Evolutionary conservation across 768 basidiomycete genomes (phyloP).

Genomic region (Suillus bovinus): DNA sequence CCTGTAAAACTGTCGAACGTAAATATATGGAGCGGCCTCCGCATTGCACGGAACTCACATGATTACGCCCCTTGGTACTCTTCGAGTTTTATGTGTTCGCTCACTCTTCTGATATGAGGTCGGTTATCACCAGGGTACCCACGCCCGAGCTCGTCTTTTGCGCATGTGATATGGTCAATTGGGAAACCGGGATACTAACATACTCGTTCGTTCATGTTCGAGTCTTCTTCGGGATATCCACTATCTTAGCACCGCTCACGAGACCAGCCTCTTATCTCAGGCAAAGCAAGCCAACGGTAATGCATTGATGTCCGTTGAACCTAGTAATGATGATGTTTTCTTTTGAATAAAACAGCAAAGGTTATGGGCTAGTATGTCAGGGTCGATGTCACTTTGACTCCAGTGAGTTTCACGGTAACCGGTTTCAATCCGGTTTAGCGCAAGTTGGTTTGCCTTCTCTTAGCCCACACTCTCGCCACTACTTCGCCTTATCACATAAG

Average conservation of each 20-base stretch:
- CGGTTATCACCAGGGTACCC: no score
- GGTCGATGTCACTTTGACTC: no score
- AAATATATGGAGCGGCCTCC: background rate
- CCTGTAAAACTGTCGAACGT: constrained; percentile 17
- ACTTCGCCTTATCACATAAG: constrained; percentile 6
- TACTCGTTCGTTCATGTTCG: constrained; percentile 31
- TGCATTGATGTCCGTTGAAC: no score
- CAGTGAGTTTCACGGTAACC: background rate
- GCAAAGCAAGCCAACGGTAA: no score
- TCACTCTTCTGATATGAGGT: no score
- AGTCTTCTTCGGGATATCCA: constrained; percentile 35
- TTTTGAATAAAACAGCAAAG: constrained; percentile 7
- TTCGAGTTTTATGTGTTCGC: no score
- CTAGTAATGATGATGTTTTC: constrained; percentile 30
- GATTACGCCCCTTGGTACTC: no score
- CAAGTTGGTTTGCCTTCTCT: background rate
- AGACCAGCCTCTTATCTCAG: constrained; percentile 33
- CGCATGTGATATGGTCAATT: constrained; percentile 26
- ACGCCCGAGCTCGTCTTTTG: constrained; percentile 14
- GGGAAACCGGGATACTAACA: background rate
- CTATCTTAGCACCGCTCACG: constrained; percentile 35
- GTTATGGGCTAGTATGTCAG: no score
- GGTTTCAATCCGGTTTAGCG: background rate
- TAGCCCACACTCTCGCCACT: constrained; percentile 1
- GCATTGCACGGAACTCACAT: constrained; percentile 22